phyloP scores from a whole-genome alignment of 2,329 filamentous ascomycete species.

The Aspergillus brasiliensis region DNA sequence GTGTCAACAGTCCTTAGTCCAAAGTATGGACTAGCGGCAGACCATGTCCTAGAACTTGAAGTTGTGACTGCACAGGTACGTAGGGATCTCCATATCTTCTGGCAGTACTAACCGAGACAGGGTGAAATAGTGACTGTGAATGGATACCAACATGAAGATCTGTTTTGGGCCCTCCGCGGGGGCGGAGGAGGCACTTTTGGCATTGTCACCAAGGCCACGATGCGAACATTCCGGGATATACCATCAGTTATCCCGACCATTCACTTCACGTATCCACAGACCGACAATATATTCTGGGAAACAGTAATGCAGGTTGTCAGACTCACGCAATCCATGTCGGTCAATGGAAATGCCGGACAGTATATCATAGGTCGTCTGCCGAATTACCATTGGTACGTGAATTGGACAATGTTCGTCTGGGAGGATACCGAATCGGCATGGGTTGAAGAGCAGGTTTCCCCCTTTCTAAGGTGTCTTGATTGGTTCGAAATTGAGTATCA shows the following conservation, averaged over 20 bases:
- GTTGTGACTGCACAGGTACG: conserved; percentile 48
- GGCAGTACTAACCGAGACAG: not conserved
- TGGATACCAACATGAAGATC: conserved; percentile 45
- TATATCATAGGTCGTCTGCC: not conserved
- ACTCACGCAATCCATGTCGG: not conserved
- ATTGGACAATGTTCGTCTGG: not conserved
- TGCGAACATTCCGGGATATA: conserved; percentile 44
- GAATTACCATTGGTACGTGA: not conserved
- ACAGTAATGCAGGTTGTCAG: not conserved
- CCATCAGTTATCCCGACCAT: conserved; percentile 27
- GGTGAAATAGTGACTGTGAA: conserved; percentile 51
- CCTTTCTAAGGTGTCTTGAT: not conserved
- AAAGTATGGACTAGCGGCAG: conserved; percentile 54
- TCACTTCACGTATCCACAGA: not conserved
- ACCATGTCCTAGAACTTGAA: conserved; percentile 53
- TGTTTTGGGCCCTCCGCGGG: conserved; percentile 49
- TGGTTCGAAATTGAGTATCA: not conserved
- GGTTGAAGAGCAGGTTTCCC: not conserved
- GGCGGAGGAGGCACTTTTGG: conserved; percentile 34
- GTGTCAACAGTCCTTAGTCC: conserved; percentile 47
- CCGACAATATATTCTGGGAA: not conserved
- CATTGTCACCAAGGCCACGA: conserved; percentile 34
- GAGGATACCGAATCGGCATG: not conserved
- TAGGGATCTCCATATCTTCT: not conserved
- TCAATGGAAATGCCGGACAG: not conserved